Base-by-base conservation (phyloP, 805 yeast genomes). In the Wickerhamomyces bisporus region DNA sequence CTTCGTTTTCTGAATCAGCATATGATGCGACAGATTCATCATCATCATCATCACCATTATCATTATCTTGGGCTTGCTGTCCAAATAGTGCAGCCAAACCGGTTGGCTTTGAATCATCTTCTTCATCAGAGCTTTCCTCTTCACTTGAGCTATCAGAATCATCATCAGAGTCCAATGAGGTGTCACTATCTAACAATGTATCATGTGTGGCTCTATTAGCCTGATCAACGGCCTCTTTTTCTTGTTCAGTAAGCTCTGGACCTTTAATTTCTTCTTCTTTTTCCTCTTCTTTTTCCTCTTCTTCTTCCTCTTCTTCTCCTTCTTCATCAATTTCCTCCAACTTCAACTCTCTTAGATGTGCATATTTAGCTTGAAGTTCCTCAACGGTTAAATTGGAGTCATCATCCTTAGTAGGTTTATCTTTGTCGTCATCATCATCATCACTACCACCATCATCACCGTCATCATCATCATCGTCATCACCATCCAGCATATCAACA, bases 71-170 rank as follows among this genome's bases (percentile, higher is more conserved):
- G 1, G 47, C 48, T 28, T 40, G 47, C 13, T 53, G 49, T 10
- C 64, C 65, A 40, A 68, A 65, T 13, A 70, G 49, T 0, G 72
- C 55, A 4, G 68, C 65, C 25, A 70, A 46, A 1, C 61, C 64
- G 20, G 49, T 38, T 15, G 21, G 62, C 55, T 8, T 36, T 3
- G 41, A 50, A 14, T 40, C 46, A 16, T 34, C 34, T 10, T 36
- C 46, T 4, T 28, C 41, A 19, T 39, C 24, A 10, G 7, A 7
- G 10, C 10, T 51, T 18, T 47, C 53, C 12, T 47, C 41, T 11
- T 41, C 56, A 12, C 32, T 47, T 9, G 43, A 36, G 5, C 34
- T 45, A 17, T 17, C 31, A 12, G 10, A 50, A 7, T 52, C 50
- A 3, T 46, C 55, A 12, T 42, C 55, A 11, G 50, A 21, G 24